phyloP scores from a whole-genome alignment of 805 yeast genomes.

The Starmerella cellae region DNA sequence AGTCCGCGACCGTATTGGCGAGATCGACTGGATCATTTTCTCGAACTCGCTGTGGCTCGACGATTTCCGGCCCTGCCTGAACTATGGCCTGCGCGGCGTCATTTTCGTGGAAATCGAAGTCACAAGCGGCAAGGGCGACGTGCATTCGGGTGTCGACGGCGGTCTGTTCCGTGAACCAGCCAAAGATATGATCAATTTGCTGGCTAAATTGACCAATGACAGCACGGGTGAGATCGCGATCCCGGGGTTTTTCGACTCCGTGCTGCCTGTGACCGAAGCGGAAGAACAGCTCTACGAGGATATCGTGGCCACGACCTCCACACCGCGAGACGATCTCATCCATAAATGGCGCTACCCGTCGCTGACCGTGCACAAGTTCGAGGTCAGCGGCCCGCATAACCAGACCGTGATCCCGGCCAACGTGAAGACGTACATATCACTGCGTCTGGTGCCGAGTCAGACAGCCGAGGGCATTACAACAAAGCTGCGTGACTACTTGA shows the following conservation, averaged over 20 bases:
- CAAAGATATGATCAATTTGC: slow-evolving; percentile 61
- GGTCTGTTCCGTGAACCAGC: slow-evolving; percentile 84
- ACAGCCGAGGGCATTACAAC: slow-evolving; percentile 45
- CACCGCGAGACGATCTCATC: slow-evolving; percentile 39
- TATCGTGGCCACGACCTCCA: slow-evolving; percentile 34
- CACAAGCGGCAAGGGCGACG: slow-evolving; percentile 62
- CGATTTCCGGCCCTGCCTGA: slow-evolving; percentile 75
- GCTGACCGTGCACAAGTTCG: slow-evolving; percentile 67
- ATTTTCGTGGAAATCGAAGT: slow-evolving; percentile 65
- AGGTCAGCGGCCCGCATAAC: slow-evolving; percentile 81
- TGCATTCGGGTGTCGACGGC: slow-evolving; percentile 95
- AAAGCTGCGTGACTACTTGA: slow-evolving; percentile 37
- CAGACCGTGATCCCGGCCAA: slow-evolving; percentile 78
- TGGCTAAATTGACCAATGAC: slow-evolving; percentile 44
- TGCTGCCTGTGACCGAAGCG: slow-evolving; percentile 40
- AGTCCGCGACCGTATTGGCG: slow-evolving; percentile 40
- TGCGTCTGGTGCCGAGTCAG: slow-evolving; percentile 85
- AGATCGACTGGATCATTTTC: slow-evolving; percentile 76
- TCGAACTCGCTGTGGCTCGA: slow-evolving; percentile 93
- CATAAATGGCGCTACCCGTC: slow-evolving; percentile 87
- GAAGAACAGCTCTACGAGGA: slow-evolving; percentile 53
- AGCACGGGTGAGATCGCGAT: slow-evolving; percentile 44
- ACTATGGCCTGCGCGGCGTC: slow-evolving; percentile 89
- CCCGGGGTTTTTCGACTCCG: slow-evolving; percentile 61
- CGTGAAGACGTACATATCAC: slow-evolving; percentile 63